Evolutionary conservation across 345 rosid species (phyloP).

Genomic region (Angophora floribunda): DNA sequence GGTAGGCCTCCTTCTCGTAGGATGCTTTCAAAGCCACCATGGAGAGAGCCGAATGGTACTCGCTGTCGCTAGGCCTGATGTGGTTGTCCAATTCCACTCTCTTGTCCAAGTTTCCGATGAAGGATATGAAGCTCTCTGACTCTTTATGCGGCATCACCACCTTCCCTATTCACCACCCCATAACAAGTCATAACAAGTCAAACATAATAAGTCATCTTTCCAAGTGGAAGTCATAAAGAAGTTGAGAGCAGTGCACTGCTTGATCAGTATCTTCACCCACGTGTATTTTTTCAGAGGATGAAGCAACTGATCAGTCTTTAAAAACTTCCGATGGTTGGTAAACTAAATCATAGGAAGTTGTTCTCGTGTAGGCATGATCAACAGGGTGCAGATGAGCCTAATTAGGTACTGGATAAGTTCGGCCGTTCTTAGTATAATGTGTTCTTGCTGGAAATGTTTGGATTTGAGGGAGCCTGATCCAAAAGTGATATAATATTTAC

Average conservation of each 20-base stretch:
- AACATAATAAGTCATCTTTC: background rate
- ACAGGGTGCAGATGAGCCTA: background rate
- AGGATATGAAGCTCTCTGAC: constrained; percentile 33
- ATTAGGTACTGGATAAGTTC: background rate
- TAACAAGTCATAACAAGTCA: background rate
- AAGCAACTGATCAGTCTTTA: background rate
- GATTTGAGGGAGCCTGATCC: background rate
- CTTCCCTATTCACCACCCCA: constrained; percentile 17
- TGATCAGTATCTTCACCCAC: background rate
- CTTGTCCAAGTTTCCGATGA: constrained; percentile 28
- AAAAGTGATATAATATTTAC: no score
- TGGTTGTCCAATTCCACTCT: constrained; percentile 35
- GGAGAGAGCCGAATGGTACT: constrained; percentile 38
- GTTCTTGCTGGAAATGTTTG: background rate
- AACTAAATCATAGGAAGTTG: background rate
- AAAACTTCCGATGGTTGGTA: background rate
- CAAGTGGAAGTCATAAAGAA: background rate
- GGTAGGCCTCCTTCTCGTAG: constrained; percentile 54
- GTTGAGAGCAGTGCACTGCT: background rate
- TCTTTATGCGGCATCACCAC: constrained; percentile 24
- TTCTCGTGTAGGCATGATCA: background rate
- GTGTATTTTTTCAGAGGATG: background rate
- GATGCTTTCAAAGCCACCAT: constrained; percentile 60
- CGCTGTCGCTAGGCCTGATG: constrained; percentile 23
- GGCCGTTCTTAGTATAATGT: background rate